Percentiles rank a stretch among this genome's conserved stretches.
Evolutionary conservation across 1,139 yeast species (phyloP).

Genomic region (Kodamaea alishanica): DNA sequence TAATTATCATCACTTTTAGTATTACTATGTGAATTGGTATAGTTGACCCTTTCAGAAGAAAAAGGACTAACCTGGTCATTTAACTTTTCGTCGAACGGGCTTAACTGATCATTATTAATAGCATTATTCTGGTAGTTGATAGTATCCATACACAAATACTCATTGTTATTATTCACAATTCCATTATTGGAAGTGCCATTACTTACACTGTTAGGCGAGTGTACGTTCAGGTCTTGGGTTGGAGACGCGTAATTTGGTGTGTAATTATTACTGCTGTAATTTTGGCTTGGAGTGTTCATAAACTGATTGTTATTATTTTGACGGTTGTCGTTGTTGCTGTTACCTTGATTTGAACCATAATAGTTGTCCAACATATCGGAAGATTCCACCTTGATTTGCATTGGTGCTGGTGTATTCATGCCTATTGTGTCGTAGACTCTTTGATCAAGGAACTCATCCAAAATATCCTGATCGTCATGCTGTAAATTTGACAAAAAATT

Average conservation of each 20-base stretch:
- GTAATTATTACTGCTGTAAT: background rate
- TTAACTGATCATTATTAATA: background rate
- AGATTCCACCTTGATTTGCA: conserved; percentile 14
- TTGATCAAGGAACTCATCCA: conserved; percentile 58
- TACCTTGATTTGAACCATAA: conserved; percentile 5
- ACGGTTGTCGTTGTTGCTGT: conserved; percentile 1
- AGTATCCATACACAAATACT: conserved; percentile 23
- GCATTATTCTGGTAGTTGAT: conserved; percentile 11
- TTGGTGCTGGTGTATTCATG: conserved; percentile 21
- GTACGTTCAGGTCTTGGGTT: too few species aligned
- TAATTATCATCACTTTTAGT: background rate
- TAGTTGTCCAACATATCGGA: conserved; percentile 16
- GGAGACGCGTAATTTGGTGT: background rate
- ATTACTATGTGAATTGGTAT: background rate
- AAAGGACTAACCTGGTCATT: background rate
- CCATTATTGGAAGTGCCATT: too few species aligned
- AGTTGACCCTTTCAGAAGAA: background rate
- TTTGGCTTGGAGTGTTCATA: background rate
- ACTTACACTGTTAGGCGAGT: too few species aligned
- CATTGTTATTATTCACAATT: conserved; percentile 14
- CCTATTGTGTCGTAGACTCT: conserved; percentile 46
- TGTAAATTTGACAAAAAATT: conserved; percentile 14
- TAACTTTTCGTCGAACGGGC: background rate
- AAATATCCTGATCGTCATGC: conserved; percentile 37
- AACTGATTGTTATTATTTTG: background rate